A percentile compares a stretch with the other conserved stretches of the same genome.
phyloP scores from a whole-genome alignment of 2,329 filamentous ascomycete species.

The Cercospora sesami region DNA sequence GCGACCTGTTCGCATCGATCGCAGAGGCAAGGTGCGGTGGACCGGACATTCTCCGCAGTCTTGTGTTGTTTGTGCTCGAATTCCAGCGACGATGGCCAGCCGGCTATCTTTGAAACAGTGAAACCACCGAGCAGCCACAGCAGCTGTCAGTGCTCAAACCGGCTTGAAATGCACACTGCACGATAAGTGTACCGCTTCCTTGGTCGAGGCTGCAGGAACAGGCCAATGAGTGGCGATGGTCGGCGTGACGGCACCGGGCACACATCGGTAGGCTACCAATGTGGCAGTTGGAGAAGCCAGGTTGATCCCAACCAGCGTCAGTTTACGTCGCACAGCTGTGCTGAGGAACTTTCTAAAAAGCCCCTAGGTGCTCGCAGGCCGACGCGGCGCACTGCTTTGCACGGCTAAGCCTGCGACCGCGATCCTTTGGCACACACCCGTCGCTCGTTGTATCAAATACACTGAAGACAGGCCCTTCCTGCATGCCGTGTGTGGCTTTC shows the following conservation, averaged over 20 bases:
- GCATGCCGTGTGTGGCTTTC: slow-evolving; percentile 8
- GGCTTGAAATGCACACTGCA: slow-evolving; percentile 18
- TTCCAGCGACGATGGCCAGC: slow-evolving; percentile 21
- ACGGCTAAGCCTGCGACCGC: slow-evolving; percentile 1
- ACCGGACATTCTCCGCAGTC: slow-evolving; percentile 17
- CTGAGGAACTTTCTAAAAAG: slow-evolving; percentile 16
- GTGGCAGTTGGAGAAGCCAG: slow-evolving; percentile 16
- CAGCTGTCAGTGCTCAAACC: slow-evolving; percentile 21
- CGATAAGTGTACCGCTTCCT: slow-evolving; percentile 15
- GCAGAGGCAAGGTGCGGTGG: slow-evolving; percentile 11
- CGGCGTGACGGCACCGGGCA: slow-evolving; percentile 20
- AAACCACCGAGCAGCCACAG: slow-evolving; percentile 18
- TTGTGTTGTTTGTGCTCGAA: slow-evolving; percentile 20
- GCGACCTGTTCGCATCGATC: neutral
- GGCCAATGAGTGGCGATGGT: slow-evolving; percentile 13
- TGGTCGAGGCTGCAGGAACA: slow-evolving; percentile 17
- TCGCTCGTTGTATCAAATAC: slow-evolving; percentile 12
- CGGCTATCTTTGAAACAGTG: slow-evolving; percentile 19
- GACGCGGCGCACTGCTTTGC: neutral
- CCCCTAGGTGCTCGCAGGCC: slow-evolving; percentile 14
- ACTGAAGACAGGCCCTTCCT: slow-evolving; percentile 9
- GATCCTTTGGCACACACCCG: slow-evolving; percentile 7
- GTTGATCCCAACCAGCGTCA: slow-evolving; percentile 20
- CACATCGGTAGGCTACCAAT: slow-evolving; percentile 16
- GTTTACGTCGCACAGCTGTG: slow-evolving; percentile 8